These are phyloP conservation scores for Silene vulgaris DNA, from an alignment of 179 eudicot species.

Conservation along the genomic window DNA sequence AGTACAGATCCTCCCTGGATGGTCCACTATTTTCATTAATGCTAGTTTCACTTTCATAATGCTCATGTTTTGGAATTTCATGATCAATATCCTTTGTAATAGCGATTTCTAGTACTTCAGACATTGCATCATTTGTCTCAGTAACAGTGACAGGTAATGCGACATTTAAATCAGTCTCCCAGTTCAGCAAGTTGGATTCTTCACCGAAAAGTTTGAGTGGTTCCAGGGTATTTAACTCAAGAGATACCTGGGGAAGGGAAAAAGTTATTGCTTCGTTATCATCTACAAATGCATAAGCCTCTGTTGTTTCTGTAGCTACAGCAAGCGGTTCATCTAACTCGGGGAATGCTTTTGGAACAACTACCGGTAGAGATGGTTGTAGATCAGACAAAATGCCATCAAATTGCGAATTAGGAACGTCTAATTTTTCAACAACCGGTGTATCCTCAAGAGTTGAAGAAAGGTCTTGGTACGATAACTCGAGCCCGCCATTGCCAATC, in stretches of 20 bases:
- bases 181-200: constrained; percentile 22
- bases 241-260: constrained; percentile 23
- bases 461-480: constrained; percentile 25
- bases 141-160: constrained; percentile 22
- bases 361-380: constrained; percentile 13
- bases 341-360: constrained; percentile 6
- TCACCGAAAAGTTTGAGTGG: constrained; percentile 19
- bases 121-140: constrained; percentile 25
- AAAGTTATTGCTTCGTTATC: constrained; percentile 27
- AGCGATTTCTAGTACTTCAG: constrained; percentile 21
- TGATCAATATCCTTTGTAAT: constrained; percentile 23
- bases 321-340: constrained; percentile 5
- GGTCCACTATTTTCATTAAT: constrained; percentile 21
- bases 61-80: constrained; percentile 24
- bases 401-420: constrained; percentile 22
- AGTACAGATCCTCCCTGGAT: constrained; percentile 51
- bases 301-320: not conserved
- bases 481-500: constrained; percentile 16
- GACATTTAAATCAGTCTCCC: constrained; percentile 30
- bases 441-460: constrained; percentile 33
- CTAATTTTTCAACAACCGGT: constrained; percentile 17
- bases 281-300: constrained; percentile 26
- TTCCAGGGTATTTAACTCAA: constrained; percentile 10
- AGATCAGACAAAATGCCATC: constrained; percentile 29
- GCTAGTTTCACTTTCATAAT: constrained; percentile 26